Conservation (phyloP, 2,329 filamentous ascomycete genomes). For the Aspergillus sp. region DNA sequence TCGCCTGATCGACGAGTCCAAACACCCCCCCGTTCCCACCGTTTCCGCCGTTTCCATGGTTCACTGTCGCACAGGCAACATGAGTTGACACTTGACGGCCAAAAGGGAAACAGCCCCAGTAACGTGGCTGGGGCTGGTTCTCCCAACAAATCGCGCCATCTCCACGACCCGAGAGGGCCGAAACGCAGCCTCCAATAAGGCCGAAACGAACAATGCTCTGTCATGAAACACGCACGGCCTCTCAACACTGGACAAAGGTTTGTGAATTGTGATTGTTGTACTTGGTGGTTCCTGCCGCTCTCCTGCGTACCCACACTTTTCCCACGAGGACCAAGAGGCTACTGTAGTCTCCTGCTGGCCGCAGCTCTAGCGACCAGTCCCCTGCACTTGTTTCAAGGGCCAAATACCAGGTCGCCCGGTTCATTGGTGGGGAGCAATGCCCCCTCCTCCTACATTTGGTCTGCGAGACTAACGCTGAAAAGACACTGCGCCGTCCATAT, state of each 20-base stretch:
- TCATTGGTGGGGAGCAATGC: slow-evolving; percentile 1
- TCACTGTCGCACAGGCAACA: not conserved
- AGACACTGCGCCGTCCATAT: not conserved
- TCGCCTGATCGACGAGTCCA: not conserved
- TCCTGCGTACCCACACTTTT: not conserved
- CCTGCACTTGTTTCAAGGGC: not conserved
- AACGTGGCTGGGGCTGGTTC: not conserved
- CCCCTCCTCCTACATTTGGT: not conserved
- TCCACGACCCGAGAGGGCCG: slow-evolving; percentile 3
- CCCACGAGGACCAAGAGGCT: slow-evolving; percentile 5
- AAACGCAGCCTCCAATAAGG: not conserved
- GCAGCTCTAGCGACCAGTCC: slow-evolving; percentile 1
- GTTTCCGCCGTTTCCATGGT: not conserved
- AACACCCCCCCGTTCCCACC: too few species aligned
- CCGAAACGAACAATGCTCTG: slow-evolving; percentile 1
- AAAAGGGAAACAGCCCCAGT: not conserved
- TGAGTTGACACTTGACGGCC: too few species aligned
- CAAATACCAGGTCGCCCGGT: not conserved
- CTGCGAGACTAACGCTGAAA: not conserved
- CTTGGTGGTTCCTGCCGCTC: not conserved
- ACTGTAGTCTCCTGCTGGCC: not conserved
- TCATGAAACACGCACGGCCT: slow-evolving; percentile 2
- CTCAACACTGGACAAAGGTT: not conserved
- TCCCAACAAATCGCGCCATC: slow-evolving; percentile 1
- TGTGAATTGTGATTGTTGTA: not conserved